Conservation (phyloP, 192 early-diverging fungal species). For the Linnemannia elongata region DNA sequence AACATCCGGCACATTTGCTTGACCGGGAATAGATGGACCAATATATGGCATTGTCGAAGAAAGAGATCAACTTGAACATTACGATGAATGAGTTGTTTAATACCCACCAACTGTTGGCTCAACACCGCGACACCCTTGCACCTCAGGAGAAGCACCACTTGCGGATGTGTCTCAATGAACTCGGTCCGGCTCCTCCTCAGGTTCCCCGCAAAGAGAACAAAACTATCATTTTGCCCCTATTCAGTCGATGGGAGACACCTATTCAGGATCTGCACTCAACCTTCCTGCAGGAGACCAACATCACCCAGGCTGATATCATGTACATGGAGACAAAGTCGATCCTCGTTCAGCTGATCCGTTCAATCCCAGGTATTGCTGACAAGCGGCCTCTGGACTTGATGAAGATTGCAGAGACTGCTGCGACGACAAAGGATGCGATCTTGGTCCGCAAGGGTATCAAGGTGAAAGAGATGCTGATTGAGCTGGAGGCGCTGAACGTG, state of each 20-base stretch:
- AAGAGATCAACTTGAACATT: slow-evolving; percentile 89
- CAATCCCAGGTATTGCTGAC: slow-evolving; percentile 79
- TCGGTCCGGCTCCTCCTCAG: slow-evolving; percentile 79
- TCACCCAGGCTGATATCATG: slow-evolving; percentile 95
- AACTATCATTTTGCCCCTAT: slow-evolving; percentile 78
- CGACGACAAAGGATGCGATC: slow-evolving; percentile 87
- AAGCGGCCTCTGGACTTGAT: slow-evolving; percentile 71
- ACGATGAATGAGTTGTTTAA: slow-evolving; percentile 96
- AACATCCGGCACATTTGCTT: neutral
- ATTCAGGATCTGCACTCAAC: slow-evolving; percentile 77
- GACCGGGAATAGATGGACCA: slow-evolving; percentile 85
- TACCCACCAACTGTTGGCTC: slow-evolving; percentile 86
- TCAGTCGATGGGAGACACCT: slow-evolving; percentile 87
- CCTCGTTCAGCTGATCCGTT: slow-evolving; percentile 93
- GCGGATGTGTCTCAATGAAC: slow-evolving; percentile 82
- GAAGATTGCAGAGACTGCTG: slow-evolving; percentile 86
- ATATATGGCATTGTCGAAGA: slow-evolving; percentile 95
- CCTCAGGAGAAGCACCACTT: slow-evolving; percentile 87
- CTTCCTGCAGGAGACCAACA: slow-evolving; percentile 85
- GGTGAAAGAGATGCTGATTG: slow-evolving; percentile 92
- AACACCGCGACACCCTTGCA: slow-evolving; percentile 86
- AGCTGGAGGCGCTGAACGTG: slow-evolving; percentile 84
- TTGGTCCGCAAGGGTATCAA: slow-evolving; percentile 96
- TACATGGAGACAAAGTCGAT: slow-evolving; percentile 97
- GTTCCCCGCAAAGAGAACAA: slow-evolving; percentile 86